These are phyloP conservation scores for Fusarium setosum DNA, from an alignment of 2,329 filamentous ascomycete species.

Conservation along the genomic window DNA sequence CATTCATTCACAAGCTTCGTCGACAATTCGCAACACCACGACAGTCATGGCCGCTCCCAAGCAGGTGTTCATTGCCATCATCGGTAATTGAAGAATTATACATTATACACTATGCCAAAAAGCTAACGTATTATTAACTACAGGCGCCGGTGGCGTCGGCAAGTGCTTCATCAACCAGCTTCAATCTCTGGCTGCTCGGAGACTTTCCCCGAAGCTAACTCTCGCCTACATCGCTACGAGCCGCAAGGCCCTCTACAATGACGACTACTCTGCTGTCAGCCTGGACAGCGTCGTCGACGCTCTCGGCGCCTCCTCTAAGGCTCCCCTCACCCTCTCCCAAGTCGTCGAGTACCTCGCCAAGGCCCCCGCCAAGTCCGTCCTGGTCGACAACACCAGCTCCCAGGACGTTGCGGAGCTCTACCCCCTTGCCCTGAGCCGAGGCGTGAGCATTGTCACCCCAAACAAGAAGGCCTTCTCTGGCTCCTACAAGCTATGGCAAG, in stretches of 20 bases:
- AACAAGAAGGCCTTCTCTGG: conserved; percentile 99
- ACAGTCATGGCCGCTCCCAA: conserved; percentile 56
- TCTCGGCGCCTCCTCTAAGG: conserved; percentile 71
- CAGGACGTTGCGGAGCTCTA: conserved; percentile 87
- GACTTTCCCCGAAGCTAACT: conserved; percentile 75
- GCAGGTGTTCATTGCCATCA: conserved; percentile 64
- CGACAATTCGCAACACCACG: conserved; percentile 21
- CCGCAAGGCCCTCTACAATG: conserved; percentile 81
- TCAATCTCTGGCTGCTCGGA: conserved; percentile 71
- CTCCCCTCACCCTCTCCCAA: conserved; percentile 75
- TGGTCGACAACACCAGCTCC: conserved; percentile 97
- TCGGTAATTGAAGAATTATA: conserved; percentile 51
- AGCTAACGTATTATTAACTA: conserved; percentile 31
- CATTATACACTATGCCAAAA: background rate
- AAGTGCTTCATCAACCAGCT: conserved; percentile 91
- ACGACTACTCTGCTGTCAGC: conserved; percentile 76
- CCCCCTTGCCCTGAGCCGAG: conserved; percentile 81
- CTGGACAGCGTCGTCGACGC: conserved; percentile 70
- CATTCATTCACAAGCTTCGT: conserved; percentile 38
- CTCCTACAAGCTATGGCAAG: conserved; percentile 82
- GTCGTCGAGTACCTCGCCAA: conserved; percentile 82
- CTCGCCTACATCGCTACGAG: conserved; percentile 89
- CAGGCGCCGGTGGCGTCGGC: conserved; percentile 93
- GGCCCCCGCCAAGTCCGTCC: conserved; percentile 81
- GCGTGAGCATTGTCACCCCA: conserved; percentile 92